Evolutionary conservation across 2,329 filamentous ascomycete genomes (phyloP).

Genomic region (Chaetomium sp.): DNA sequence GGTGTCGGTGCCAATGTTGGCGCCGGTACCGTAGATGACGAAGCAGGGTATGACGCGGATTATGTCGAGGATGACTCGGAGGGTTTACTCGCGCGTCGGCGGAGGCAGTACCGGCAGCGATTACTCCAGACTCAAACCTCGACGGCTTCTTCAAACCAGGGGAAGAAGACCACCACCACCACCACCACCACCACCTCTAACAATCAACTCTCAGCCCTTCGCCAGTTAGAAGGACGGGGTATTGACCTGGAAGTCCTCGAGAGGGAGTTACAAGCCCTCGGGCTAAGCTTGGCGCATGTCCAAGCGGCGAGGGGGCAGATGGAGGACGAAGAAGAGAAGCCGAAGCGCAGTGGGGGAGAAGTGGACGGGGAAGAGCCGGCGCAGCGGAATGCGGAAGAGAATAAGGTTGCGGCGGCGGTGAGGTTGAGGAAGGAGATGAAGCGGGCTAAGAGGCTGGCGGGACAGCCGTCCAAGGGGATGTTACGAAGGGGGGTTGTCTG

Average conservation of each 20-base stretch:
- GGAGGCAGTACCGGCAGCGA: not conserved
- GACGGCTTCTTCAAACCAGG: no score
- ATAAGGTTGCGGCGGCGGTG: constrained; percentile 22
- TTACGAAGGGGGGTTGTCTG: not conserved
- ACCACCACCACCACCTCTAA: no score
- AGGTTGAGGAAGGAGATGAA: constrained; percentile 30
- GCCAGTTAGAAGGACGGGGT: no score
- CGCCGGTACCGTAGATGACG: not conserved
- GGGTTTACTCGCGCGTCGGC: not conserved
- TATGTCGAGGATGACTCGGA: not conserved
- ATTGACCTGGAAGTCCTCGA: no score
- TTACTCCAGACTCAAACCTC: no score
- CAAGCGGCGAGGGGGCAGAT: no score
- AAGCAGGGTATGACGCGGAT: constrained; percentile 1
- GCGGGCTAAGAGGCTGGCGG: constrained; percentile 20
- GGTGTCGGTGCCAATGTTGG: not conserved
- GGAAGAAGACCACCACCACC: no score
- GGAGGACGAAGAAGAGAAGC: not conserved
- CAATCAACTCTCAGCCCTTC: no score
- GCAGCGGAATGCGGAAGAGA: constrained; percentile 11
- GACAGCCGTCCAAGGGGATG: not conserved
- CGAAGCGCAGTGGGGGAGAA: not conserved
- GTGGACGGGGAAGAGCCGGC: not conserved
- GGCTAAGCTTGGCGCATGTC: no score
- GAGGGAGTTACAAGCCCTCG: no score